Evolutionary conservation across 148 eudicot genomes (phyloP).

Genomic region (Spergularia bocconei): DNA sequence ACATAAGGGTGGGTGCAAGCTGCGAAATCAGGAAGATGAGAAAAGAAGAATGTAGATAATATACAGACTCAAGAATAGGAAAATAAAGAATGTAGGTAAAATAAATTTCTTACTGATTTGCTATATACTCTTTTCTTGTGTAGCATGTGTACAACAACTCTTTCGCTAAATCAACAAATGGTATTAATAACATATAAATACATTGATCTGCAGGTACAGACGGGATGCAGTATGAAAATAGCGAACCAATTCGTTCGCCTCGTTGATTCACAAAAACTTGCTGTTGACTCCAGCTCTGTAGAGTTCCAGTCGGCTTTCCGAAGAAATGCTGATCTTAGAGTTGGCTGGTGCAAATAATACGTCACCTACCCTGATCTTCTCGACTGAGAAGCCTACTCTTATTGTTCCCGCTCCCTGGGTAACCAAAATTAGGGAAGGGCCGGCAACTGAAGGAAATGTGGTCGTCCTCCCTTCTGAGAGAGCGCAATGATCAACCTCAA

Average conservation of each 20-base stretch:
- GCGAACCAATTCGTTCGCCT: not conserved
- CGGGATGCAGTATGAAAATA: not conserved
- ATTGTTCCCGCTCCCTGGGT: conserved; percentile 57
- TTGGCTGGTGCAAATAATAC: conserved; percentile 74
- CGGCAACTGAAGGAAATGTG: conserved; percentile 48
- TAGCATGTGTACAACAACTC: conserved; percentile 19
- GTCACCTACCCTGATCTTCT: conserved; percentile 53
- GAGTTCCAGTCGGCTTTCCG: conserved; percentile 42
- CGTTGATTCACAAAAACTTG: conserved; percentile 40
- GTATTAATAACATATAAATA: conserved; percentile 15
- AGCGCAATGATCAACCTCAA: conserved; percentile 76
- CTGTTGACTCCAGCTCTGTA: conserved; percentile 86
- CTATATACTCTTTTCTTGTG: conserved; percentile 21
- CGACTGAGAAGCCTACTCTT: conserved; percentile 28
- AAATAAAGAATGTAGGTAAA: not conserved
- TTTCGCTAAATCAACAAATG: conserved; percentile 23
- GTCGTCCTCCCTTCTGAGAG: conserved; percentile 42
- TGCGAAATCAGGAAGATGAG: not conserved
- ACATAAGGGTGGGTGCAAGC: too few species aligned
- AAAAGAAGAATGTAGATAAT: not conserved
- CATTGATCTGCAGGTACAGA: conserved; percentile 19
- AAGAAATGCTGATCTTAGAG: conserved; percentile 39
- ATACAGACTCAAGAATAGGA: too few species aligned
- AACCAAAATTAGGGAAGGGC: conserved; percentile 76
- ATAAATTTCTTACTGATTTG: conserved; percentile 19